Base-by-base conservation (phyloP, 2,329 filamentous ascomycete species). In the Mycosphaerella sp. region DNA sequence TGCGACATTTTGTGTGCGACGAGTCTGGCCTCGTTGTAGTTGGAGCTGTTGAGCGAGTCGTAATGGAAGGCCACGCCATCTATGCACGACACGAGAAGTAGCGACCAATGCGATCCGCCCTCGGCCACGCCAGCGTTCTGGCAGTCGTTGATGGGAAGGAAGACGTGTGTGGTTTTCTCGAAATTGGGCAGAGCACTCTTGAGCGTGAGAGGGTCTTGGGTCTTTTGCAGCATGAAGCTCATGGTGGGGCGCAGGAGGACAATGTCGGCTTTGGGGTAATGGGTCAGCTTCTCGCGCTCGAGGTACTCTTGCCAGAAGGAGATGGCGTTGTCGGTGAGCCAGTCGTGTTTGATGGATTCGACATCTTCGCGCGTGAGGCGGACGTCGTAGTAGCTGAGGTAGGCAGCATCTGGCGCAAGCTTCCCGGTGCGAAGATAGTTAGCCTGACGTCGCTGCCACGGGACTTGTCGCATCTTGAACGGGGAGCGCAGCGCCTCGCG, bases 221-320 rank as follows among this genome's bases (percentile, higher is more conserved):
- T 86, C 67, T 89, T 85, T 75, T 93, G 86, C 56, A 97, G 80
- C 70, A 97, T 83, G 68, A 93, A 94, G 49, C 87, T 85, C 87
- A 97, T 95, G 64, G 85, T 87, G 0, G 93, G 93, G 10, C 91
- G 87, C 25, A 98, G 83, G 50, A 98, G 86, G 54, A 91, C 79
- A 67, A 98, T 95, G 57, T 89, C 81, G 16, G 89, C 89, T 65
- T 87, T 83, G 8, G 87, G 87, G 66, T 86, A 95, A 61, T 82
- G 80, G 27, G 77, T 75, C 25, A 98, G 83, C 55, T 89, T 84
- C 74, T 97, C 91, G 56, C 84, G 87, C 70, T 98, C 93, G 59
- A 98, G 82, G 68, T 87, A 90, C 73, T 97, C 91, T 78, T 97
- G 87, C 91, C 93, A 98, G 68, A 98, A 97, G 44, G 89, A 85